phyloP scores from a whole-genome alignment of 306 rosid species.

The Senna tora region DNA sequence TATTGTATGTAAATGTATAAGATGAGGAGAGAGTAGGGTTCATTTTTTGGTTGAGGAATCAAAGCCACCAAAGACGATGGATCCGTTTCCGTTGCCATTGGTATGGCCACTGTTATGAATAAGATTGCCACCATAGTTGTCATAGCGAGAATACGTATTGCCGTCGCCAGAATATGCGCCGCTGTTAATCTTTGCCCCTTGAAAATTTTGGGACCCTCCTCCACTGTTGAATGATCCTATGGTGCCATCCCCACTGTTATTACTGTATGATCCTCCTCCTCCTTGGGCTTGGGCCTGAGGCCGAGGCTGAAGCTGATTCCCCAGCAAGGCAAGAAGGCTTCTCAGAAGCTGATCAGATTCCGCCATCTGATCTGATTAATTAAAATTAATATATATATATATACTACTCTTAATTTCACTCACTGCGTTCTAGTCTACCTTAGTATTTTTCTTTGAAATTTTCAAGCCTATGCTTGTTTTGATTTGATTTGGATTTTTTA shows the following conservation, averaged over 20 bases:
- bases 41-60: neutral
- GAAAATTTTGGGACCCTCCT: neutral
- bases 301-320: neutral
- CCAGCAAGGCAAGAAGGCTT: neutral
- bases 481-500: no score
- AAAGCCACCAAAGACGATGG: conserved; percentile 4
- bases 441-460: no score
- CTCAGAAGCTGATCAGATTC: neutral
- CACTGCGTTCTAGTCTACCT: no score
- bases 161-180: neutral
- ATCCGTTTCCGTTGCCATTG: conserved; percentile 13
- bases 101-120: neutral
- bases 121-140: neutral
- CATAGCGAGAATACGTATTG: neutral
- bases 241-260: neutral
- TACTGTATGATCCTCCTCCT: no score
- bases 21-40: no score
- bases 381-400: no score
- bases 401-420: no score
- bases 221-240: neutral
- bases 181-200: neutral
- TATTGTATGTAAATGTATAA: no score
- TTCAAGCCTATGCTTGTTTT: no score
- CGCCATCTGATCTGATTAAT: neutral
- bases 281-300: no score